These are phyloP conservation scores for Pichia sp. DNA, from an alignment of 1,139 yeast genomes.

Conservation along the genomic window DNA sequence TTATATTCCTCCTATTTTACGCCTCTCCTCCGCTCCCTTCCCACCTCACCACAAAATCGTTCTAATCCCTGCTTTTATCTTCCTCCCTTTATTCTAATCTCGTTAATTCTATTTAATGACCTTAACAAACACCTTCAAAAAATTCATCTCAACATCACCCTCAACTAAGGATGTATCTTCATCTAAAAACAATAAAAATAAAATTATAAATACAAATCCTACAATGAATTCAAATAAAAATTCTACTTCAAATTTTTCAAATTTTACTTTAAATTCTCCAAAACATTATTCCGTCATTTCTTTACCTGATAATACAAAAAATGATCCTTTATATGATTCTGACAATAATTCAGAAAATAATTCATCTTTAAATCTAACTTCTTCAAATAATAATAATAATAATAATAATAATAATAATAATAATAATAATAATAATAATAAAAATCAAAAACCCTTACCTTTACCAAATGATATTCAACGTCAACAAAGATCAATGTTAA, in stretches of 20 bases:
- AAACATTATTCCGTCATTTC: too few species aligned
- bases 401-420: neutral
- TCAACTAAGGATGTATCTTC: neutral
- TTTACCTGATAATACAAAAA: neutral
- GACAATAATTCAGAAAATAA: neutral
- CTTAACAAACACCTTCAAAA: conserved; percentile 2
- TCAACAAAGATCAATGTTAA: conserved; percentile 1
- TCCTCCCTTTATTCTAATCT: neutral
- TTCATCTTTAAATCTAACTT: neutral
- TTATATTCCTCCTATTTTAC: too few species aligned
- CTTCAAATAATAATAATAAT: neutral
- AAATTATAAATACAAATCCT: too few species aligned
- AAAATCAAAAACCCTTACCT: neutral
- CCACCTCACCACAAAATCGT: too few species aligned
- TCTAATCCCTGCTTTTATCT: too few species aligned
- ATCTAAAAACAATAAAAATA: neutral
- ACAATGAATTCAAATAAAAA: neutral
- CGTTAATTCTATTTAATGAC: conserved; percentile 4
- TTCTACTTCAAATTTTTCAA: neutral
- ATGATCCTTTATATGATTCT: conserved; percentile 4
- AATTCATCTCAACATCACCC: neutral
- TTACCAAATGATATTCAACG: conserved; percentile 6
- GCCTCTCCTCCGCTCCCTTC: too few species aligned
- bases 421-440: too few species aligned
- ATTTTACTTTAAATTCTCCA: too few species aligned